phyloP scores from a whole-genome alignment of 805 yeast species.

The Yamadazyma akitaensis region DNA sequence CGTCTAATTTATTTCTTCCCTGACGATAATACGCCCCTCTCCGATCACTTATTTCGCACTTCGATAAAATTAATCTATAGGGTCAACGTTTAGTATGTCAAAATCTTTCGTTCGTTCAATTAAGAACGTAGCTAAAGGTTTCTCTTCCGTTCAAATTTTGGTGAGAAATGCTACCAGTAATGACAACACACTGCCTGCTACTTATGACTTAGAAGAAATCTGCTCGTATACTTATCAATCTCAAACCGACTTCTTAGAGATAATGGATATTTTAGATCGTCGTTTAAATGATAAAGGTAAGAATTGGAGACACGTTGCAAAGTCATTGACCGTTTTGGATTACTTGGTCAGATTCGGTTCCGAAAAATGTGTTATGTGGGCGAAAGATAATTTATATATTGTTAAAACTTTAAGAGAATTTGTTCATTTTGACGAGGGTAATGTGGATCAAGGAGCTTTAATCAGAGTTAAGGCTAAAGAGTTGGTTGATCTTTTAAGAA shows the following conservation, averaged over 20 bases:
- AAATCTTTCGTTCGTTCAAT: constrained; percentile 76
- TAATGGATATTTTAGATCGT: constrained; percentile 92
- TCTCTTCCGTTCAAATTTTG: constrained; percentile 77
- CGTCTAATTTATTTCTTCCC: neutral
- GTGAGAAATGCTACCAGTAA: constrained; percentile 93
- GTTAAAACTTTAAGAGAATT: constrained; percentile 90
- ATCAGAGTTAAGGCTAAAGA: constrained; percentile 87
- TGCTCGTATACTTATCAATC: constrained; percentile 68
- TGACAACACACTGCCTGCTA: constrained; percentile 80
- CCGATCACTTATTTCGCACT: constrained; percentile 5
- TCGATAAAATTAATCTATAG: neutral
- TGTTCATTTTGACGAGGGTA: constrained; percentile 72
- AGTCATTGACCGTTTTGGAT: constrained; percentile 84
- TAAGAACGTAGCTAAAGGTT: constrained; percentile 88
- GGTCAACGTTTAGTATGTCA: constrained; percentile 47
- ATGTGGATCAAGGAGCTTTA: constrained; percentile 82
- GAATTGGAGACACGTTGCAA: constrained; percentile 95
- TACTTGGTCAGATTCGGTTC: constrained; percentile 82
- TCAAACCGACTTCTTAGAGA: constrained; percentile 73
- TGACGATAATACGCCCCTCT: neutral
- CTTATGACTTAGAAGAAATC: constrained; percentile 78
- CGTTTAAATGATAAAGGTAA: constrained; percentile 94
- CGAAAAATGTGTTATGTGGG: constrained; percentile 88
- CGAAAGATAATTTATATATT: constrained; percentile 81
- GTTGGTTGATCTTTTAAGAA: constrained; percentile 71